Conservation (phyloP, 148 eudicot species). For the Cornus kousa region DNA sequence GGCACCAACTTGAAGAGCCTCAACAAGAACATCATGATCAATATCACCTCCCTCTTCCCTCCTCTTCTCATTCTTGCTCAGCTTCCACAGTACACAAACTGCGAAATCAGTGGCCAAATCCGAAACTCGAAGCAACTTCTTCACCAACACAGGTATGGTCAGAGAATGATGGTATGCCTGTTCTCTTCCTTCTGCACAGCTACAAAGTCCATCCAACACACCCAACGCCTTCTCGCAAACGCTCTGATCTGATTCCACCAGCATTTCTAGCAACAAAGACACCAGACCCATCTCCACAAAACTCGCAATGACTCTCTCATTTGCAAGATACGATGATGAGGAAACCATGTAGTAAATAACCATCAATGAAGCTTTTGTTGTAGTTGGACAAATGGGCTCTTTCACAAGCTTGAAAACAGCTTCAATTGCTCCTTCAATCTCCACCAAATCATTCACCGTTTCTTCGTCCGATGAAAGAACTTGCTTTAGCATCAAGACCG, state of each 20-base stretch:
- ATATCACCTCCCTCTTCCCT: constrained; percentile 12
- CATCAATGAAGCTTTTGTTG: constrained; percentile 61
- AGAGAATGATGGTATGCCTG: constrained; percentile 41
- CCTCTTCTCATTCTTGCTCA: constrained; percentile 35
- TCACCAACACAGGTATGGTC: constrained; percentile 64
- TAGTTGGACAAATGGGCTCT: constrained; percentile 59
- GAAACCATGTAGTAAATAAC: constrained; percentile 45
- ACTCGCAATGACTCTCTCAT: constrained; percentile 10
- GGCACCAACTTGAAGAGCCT: constrained; percentile 75
- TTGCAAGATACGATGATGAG: constrained; percentile 5
- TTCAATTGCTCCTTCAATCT: constrained; percentile 44
- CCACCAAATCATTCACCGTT: constrained; percentile 21
- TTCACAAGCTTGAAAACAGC: constrained; percentile 49
- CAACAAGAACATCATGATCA: constrained; percentile 26
- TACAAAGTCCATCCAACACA: constrained; percentile 53
- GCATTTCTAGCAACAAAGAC: constrained; percentile 52
- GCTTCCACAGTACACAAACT: constrained; percentile 56
- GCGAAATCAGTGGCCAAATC: constrained; percentile 69
- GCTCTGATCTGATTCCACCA: constrained; percentile 55
- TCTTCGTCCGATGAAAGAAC: constrained; percentile 20
- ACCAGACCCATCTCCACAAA: constrained; percentile 45
- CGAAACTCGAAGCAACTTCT: constrained; percentile 68
- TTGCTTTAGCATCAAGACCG: constrained; percentile 44
- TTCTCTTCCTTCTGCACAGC: constrained; percentile 31
- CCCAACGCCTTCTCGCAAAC: constrained; percentile 58